Base-by-base conservation (phyloP, 192 early-diverging fungal genomes). In the Linnemannia exigua region DNA sequence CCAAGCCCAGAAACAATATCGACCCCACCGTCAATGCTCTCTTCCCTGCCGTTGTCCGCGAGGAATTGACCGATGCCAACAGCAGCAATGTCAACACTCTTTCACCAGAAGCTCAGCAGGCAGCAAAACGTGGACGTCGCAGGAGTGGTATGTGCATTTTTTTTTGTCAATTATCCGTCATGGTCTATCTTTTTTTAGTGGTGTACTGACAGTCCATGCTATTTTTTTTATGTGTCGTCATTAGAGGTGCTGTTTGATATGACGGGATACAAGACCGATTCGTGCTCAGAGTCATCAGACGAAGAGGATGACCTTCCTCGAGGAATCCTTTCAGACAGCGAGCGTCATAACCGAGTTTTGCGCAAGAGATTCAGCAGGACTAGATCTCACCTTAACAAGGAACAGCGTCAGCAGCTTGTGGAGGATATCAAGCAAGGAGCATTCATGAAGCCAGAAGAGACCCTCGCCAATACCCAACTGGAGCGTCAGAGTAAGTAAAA, bases 191-290 rank as follows among this genome's bases (percentile, higher is more conserved):
- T 31, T 12, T 71, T 72, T n/a, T 41, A 41, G 22, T 4, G 15
- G 17, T 50, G 7, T 17, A 31, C 47, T 50, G 19, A 69, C 37
- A 17, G 38, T 69, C 38, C 33, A 38, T 41, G 67, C 36, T n/a
- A 47, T 25, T 48, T 69, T 48, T 50, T 20, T 67, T 61, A 19
- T 41, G 9, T 31, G 41, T 37, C 61, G 41, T 66, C 31, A 17
- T 67, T 75, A 80, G 77, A 80, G 70, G 76, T 86, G 19, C 17
- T 91, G 46, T 80, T 90, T 20, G 90, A 90, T 73, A 91, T 90
- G 77, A 88, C 89, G 28, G 90, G 89, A 70, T 91, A 91, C 71
- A 90, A 91, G 61, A 89, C 88, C 16, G 84, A 89, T 47, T 77
- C 84, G 28, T 14, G 66, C 19, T 73, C 77, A 50, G 84, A 86